Evolutionary conservation across 176 grass and related monocot species (phyloP).

Genomic region (Oryza officinalis): DNA sequence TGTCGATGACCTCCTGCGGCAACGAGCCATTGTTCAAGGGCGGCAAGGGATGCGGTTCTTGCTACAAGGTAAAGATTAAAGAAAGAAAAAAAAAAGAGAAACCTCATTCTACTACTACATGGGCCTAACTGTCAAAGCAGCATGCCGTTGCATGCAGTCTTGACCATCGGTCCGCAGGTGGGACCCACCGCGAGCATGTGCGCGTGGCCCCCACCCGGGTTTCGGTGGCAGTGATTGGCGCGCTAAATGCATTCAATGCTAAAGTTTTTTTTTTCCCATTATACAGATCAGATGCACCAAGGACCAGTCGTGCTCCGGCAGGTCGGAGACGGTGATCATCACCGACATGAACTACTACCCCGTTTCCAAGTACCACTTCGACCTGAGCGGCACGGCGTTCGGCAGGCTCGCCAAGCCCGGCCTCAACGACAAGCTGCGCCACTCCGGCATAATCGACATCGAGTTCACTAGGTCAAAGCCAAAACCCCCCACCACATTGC

Average conservation of each 20-base stretch:
- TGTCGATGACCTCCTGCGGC: slow-evolving; percentile 77
- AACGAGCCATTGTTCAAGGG: slow-evolving; percentile 81
- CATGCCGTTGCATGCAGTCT: background rate
- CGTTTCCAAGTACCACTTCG: slow-evolving; percentile 70
- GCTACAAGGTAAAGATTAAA: slow-evolving; percentile 58
- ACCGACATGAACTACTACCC: slow-evolving; percentile 86
- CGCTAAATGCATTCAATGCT: background rate
- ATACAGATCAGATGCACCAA: slow-evolving; percentile 58
- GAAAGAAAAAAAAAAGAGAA: background rate
- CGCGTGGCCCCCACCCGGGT: background rate
- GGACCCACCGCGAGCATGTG: background rate
- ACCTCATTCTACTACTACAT: background rate
- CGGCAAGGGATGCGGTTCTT: slow-evolving; percentile 86
- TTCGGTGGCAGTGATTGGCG: background rate
- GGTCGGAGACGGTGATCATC: slow-evolving; percentile 63
- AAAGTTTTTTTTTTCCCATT: background rate
- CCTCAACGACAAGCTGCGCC: slow-evolving; percentile 68
- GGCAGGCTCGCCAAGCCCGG: slow-evolving; percentile 69
- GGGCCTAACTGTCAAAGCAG: slow-evolving; percentile 15
- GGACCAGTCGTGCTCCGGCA: slow-evolving; percentile 57
- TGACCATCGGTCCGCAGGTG: background rate
- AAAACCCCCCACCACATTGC: background rate
- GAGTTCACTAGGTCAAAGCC: slow-evolving; percentile 60
- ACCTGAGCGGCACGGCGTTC: slow-evolving; percentile 84
- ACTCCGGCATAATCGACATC: slow-evolving; percentile 85